Evolutionary conservation across 768 basidiomycete species (phyloP), one percentile per base, ranked within the genome.

Genomic region (Mycena vulgaris): DNA sequence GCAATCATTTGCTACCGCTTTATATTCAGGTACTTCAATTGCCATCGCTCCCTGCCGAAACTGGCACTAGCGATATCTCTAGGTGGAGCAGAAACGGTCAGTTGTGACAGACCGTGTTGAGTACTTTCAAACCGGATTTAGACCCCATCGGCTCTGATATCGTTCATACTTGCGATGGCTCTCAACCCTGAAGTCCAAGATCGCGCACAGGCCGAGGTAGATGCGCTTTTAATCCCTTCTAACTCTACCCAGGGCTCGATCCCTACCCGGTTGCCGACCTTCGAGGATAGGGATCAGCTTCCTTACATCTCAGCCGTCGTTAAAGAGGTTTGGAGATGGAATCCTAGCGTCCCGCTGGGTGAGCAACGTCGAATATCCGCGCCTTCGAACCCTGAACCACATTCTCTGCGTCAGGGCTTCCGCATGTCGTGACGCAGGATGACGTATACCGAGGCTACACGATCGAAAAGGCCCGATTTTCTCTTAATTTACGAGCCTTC

Each of bases 161-260:
- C 82, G 10, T 81, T 83, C 73, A 79, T 84, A 62, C 77, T 83
- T 31, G 82, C 80, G 0, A 81, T 83, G 81, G 75, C 77, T 1
- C 78, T 83, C 64, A 77, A 68, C 40, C 59, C 58, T 23, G 30
- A 52, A 27, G 66, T 68, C 33, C 66, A 68, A 19, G 59, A 45
- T 21, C 58, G 40, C 8, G 66, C 66, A 7, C 66, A 68, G 42
- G 19, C 5, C 21, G 66, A 68, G 37, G 27, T 68, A 3, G 66
- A 68, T 25, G 30, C 59, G 2, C 66, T 60, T 42, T 52, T 66
- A n/a, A 3, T 19, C 23, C 23, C 45, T 40, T 23, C 51, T 25
- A 28, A 35, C 14, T 57, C 53, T 27, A 19, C 31, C 13, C 30
- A 47, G 53, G 23, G 35, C 28, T 17, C 48, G 28, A 59, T 51